Percentiles rank a stretch among this genome's conserved stretches.
These are phyloP conservation scores for Pseudopyricularia cyperi DNA, from an alignment of 2,329 filamentous ascomycete genomes.

Conservation along the genomic window DNA sequence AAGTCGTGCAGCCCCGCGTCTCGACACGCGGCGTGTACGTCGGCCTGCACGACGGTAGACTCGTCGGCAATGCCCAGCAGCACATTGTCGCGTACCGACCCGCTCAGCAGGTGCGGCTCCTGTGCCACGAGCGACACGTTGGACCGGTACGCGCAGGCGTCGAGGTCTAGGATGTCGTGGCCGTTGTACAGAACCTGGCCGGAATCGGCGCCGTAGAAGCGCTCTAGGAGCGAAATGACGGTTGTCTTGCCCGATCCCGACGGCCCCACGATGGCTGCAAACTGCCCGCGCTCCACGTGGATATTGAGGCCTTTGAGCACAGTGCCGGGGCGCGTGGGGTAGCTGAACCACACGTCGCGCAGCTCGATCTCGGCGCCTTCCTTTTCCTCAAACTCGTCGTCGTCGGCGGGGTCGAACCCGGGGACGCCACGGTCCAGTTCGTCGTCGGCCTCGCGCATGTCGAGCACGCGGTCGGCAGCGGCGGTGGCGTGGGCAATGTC, in stretches of 20 bases:
- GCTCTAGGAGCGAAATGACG: constrained; percentile 27
- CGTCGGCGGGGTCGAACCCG: constrained; percentile 11
- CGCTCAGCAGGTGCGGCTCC: constrained; percentile 56
- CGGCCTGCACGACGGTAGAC: constrained; percentile 31
- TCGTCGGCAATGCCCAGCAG: constrained; percentile 34
- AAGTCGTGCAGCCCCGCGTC: constrained; percentile 61
- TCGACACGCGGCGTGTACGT: constrained; percentile 36
- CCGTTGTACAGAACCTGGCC: constrained; percentile 35
- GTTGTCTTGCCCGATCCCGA: constrained; percentile 47
- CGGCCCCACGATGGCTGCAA: constrained; percentile 44
- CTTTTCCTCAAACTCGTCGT: constrained; percentile 13
- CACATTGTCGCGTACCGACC: constrained; percentile 54
- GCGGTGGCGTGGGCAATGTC: constrained; percentile 34
- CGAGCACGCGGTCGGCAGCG: constrained; percentile 43
- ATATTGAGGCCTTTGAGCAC: constrained; percentile 15
- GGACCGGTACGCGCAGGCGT: constrained; percentile 11
- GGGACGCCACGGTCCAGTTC: neutral
- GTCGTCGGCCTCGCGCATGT: constrained; percentile 23
- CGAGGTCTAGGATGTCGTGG: constrained; percentile 30
- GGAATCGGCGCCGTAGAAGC: constrained; percentile 42
- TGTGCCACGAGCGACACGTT: constrained; percentile 32
- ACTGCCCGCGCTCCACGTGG: constrained; percentile 12
- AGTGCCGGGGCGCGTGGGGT: constrained; percentile 36
- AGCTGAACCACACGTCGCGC: constrained; percentile 38
- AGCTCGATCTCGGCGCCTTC: constrained; percentile 40